A percentile compares a stretch with the other conserved stretches of the same genome.
phyloP scores from a whole-genome alignment of 169 alveolate species.

The Prorocentrum cordatum region DNA sequence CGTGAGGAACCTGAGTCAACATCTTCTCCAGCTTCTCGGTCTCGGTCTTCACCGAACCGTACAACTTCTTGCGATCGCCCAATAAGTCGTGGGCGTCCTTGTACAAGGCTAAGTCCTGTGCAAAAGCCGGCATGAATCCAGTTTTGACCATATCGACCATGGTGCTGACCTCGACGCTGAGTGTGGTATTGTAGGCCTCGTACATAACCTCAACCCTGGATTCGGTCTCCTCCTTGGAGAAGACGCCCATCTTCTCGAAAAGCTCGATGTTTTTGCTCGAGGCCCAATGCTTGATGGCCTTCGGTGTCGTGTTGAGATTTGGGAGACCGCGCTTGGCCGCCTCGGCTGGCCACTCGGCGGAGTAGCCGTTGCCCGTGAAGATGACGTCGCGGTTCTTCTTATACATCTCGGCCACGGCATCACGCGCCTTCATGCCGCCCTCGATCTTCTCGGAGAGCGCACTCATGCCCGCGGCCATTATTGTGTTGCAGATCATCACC shows the following conservation, averaged over 20 bases:
- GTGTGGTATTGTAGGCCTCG: not conserved
- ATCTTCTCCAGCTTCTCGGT: not conserved
- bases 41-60: no score
- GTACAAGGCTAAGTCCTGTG: constrained; percentile 33
- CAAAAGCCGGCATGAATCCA: no score
- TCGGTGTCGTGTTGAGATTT: constrained; percentile 54
- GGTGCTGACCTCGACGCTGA: not conserved
- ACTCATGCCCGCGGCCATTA: constrained; percentile 63
- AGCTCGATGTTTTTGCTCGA: constrained; percentile 31
- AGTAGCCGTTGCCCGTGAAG: constrained; percentile 68
- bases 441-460: not conserved
- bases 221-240: constrained; percentile 60
- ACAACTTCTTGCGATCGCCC: constrained; percentile 16
- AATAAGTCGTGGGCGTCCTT: constrained; percentile 20
- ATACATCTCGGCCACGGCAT: constrained; percentile 36
- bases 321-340: constrained; percentile 45
- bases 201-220: constrained; percentile 49
- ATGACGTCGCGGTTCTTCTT: constrained; percentile 41
- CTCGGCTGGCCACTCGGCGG: constrained; percentile 53
- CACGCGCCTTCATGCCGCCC: constrained; percentile 45
- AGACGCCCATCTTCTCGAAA: constrained; percentile 14
- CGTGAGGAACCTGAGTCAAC: constrained; percentile 10
- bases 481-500: constrained; percentile 8
- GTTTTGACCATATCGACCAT: no score
- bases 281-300: constrained; percentile 5